Evolutionary conservation across 2,329 filamentous ascomycete genomes (phyloP), one percentile per base, ranked within the genome.

Genomic region (Pseudogymnoascus sp.): DNA sequence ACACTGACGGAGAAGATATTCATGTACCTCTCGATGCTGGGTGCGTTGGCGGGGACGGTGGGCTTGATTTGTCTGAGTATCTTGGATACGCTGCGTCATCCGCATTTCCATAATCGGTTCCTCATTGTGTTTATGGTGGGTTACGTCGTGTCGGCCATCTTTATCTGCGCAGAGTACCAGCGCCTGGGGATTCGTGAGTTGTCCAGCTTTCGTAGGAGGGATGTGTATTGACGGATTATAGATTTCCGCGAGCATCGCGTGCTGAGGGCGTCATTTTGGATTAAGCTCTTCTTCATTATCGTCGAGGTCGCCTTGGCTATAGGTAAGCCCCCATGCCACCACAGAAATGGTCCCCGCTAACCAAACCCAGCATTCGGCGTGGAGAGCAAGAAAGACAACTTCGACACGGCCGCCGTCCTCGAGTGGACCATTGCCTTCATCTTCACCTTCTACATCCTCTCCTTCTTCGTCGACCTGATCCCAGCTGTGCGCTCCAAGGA

Each of bases 141-240:
- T 35, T 97, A 96, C 73, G 78, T 97, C 60, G 71, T 96, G 60
- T 90, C 87, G 4, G 92, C 93, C 61, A 81, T 97, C 67, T 93
- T 92, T 74, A 88, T 93, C 66, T 97, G 92, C 78, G 86, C 85
- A 77, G 92, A 97, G 73, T 97, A 96, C 73, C 88, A 94, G 70
- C 86, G 90, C 2, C 81, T 97, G 1, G 91, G 92, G 25, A 85
- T 88, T 60, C 87, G 83, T 84, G 74, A 60, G 81, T 76, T 35
- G 38, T 57, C 6, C 47, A 57, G 39, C 60, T 25, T 39, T 11
- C 16, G 20, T 60, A 9, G 3, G 25, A 20, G 47, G 25, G n/a
- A 6, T 11, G 8, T 54, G 28, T 33, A 33, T 33, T 54, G 47
- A 54, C 28, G 33, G n/a, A 2, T 54, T 3, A n/a, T 64, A 84